Conservation (phyloP, 2,329 filamentous ascomycete genomes). For the Alternaria burnsii region DNA sequence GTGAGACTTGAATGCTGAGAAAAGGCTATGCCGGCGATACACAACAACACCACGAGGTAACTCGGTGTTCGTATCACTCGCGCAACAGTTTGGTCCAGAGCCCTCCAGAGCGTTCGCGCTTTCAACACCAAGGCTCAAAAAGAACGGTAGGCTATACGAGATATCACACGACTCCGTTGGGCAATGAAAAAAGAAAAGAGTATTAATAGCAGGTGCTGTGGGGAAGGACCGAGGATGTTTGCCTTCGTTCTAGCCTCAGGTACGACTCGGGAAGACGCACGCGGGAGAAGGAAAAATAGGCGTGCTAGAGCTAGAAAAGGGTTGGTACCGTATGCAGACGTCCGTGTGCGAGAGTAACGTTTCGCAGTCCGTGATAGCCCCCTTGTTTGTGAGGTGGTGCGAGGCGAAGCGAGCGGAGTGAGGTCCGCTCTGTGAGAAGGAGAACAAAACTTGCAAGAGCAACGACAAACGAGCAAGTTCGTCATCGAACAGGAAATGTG, state of each 20-base stretch:
- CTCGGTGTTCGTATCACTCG: not conserved
- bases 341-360: slow-evolving; percentile 17
- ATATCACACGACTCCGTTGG: not conserved
- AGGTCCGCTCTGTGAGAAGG: not conserved
- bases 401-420: slow-evolving; percentile 1
- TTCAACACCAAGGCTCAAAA: not conserved
- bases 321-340: slow-evolving; percentile 1
- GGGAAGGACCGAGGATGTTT: slow-evolving; percentile 3
- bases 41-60: not conserved
- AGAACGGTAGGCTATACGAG: not conserved
- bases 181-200: not conserved
- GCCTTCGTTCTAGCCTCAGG: slow-evolving; percentile 6
- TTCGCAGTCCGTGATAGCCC: slow-evolving; percentile 18
- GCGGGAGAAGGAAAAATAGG: not conserved
- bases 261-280: not conserved
- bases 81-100: not conserved
- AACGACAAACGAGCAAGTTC: not conserved
- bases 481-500: not conserved
- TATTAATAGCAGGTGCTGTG: slow-evolving; percentile 3
- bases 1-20: not conserved
- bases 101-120: slow-evolving; percentile 4
- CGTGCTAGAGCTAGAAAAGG: slow-evolving; percentile 13
- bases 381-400: slow-evolving; percentile 2
- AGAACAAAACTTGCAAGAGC: not conserved
- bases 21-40: not conserved